Percentiles rank a stretch among this genome's conserved stretches.
These are phyloP conservation scores for Rosellinia necatrix DNA, from an alignment of 2,329 filamentous ascomycete species.

Conservation along the genomic window DNA sequence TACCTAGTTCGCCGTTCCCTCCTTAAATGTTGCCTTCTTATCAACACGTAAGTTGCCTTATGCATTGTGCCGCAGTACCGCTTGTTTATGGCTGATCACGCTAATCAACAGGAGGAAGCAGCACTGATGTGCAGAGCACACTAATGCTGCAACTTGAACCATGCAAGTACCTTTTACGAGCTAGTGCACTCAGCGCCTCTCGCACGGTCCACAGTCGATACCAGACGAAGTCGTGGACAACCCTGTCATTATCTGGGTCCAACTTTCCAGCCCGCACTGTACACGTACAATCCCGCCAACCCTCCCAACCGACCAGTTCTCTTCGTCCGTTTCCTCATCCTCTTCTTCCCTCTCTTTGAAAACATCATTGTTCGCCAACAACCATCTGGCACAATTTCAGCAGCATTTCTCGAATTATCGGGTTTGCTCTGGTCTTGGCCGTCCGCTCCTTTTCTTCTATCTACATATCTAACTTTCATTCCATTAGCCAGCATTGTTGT, in stretches of 20 bases:
- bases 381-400: conserved; percentile 61
- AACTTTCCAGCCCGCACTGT: conserved; percentile 19
- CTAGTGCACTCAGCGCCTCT: conserved; percentile 14
- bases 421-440: conserved; percentile 63
- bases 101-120: conserved; percentile 7
- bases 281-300: conserved; percentile 25
- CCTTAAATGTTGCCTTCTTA: no score
- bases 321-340: conserved; percentile 33
- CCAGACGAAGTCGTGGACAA: neutral
- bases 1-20: no score
- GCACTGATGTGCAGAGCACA: conserved; percentile 12
- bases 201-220: conserved; percentile 13
- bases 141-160: neutral
- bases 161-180: conserved; percentile 5
- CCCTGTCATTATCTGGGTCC: conserved; percentile 18
- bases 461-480: conserved; percentile 32
- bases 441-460: conserved; percentile 58
- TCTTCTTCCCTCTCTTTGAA: conserved; percentile 33
- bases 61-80: neutral
- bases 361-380: conserved; percentile 35
- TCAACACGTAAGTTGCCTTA: neutral
- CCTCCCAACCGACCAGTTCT: conserved; percentile 22
- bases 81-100: neutral
- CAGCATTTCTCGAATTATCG: conserved; percentile 49
- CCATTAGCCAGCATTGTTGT: conserved; percentile 33